These are phyloP conservation scores for Scolecobasidium constrictum DNA, from an alignment of 2,329 filamentous ascomycete genomes.

Conservation along the genomic window DNA sequence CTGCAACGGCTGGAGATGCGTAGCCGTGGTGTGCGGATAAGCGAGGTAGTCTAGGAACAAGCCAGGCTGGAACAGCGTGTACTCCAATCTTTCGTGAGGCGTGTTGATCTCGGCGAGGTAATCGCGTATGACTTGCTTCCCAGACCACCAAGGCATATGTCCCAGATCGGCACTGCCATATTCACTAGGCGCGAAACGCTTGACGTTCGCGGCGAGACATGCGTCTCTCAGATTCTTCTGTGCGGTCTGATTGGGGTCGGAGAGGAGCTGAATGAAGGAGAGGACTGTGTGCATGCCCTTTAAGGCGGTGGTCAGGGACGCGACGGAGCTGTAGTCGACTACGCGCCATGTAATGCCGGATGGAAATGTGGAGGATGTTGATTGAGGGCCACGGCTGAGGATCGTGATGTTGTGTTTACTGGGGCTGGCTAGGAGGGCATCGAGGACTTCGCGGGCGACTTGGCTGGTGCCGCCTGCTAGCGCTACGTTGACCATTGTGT, in stretches of 20 bases:
- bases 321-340: conserved; percentile 35
- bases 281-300: conserved; percentile 41
- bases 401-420: conserved; percentile 45
- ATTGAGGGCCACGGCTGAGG: conserved; percentile 33
- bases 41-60: conserved; percentile 46
- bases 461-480: conserved; percentile 35
- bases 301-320: conserved; percentile 27
- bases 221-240: conserved; percentile 29
- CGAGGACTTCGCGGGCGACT: conserved; percentile 42
- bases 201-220: conserved; percentile 26
- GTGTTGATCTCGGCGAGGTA: conserved; percentile 44
- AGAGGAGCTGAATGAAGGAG: conserved; percentile 36
- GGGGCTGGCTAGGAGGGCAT: conserved; percentile 34
- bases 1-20: conserved; percentile 31
- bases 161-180: conserved; percentile 18
- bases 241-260: conserved; percentile 15
- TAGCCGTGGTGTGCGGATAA: conserved; percentile 36
- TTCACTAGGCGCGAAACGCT: conserved; percentile 31
- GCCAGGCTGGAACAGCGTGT: conserved; percentile 45
- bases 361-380: conserved; percentile 3
- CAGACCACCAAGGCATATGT: conserved; percentile 37
- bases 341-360: conserved; percentile 28
- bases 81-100: conserved; percentile 39
- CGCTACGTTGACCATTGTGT: conserved; percentile 33
- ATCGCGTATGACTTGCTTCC: conserved; percentile 38